Base-by-base conservation (phyloP, 306 rosid genomes). In the Dalbergia cultrata region DNA sequence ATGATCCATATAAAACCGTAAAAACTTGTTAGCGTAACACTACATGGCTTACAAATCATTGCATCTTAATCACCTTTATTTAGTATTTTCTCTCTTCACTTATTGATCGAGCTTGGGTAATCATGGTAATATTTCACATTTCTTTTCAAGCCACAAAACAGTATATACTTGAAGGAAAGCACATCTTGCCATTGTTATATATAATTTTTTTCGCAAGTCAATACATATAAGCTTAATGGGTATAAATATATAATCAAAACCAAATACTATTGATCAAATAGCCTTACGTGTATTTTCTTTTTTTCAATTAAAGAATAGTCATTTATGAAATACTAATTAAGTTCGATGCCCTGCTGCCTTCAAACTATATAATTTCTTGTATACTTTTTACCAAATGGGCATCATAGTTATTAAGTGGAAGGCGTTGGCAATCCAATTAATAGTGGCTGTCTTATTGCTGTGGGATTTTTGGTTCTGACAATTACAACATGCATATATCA, bases 401-500 rank as follows among this genome's bases (percentile, higher is more conserved):
- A 68, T 68, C 12, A 31, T 39, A 14, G 66, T 2, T 56, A 4
- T 8, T 0, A 43, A 66, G 74, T 56, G 77, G 56, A 66, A 17
- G 31, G 7, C 21, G 80, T 47, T 79, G 71, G 83, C 26, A 79
- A 79, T 74, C 70, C 47, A 54, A 80, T 41, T 74, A 34, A 45
- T 22, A n/a, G 21, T 62, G 53, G 68, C 3, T 33, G 33, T 81
- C 60, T 57, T 41, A 31, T 47, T 67, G 58, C 31, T 64, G 69
- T 71, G 71, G 61, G 35, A 47, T 67, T 13, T 81, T 72, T 44
- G 26, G 53, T 26, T 60, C 76, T 79, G 83, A 47, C 75, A 67
- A 81, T 18, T 19, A 47, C 80, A 67, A 77, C 86, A 6, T 65
- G 65, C 82, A 72, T 47, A 19, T 72, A 83, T 76, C 37, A 58